Evolutionary conservation across 2,329 filamentous ascomycete genomes (phyloP).

Genomic region (Fonsecaea pugnacius): DNA sequence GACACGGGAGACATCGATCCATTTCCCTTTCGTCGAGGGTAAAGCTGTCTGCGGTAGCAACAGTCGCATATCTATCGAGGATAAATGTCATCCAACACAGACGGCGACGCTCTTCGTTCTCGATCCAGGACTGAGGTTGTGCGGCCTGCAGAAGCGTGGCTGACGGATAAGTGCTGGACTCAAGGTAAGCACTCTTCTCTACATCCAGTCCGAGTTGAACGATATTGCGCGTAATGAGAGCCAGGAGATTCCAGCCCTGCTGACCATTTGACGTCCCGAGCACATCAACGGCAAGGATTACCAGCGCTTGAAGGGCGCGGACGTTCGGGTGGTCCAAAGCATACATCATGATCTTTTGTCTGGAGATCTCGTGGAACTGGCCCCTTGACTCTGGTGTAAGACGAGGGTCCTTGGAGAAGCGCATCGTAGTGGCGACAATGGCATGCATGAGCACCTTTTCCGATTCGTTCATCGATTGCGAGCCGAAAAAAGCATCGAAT

Average conservation of each 20-base stretch:
- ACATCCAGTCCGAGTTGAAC: constrained; percentile 85
- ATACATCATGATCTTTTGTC: constrained; percentile 83
- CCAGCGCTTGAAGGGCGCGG: constrained; percentile 81
- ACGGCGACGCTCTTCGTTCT: constrained; percentile 82
- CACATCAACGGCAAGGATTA: constrained; percentile 83
- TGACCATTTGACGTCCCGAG: constrained; percentile 86
- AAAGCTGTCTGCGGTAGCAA: constrained; percentile 90
- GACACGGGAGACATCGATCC: constrained; percentile 81
- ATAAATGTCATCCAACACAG: constrained; percentile 96
- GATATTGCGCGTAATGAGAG: constrained; percentile 82
- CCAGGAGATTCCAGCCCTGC: constrained; percentile 88
- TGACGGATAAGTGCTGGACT: constrained; percentile 77
- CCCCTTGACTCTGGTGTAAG: constrained; percentile 73
- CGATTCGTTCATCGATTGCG: constrained; percentile 58
- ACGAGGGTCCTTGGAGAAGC: constrained; percentile 77
- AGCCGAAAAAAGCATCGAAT: constrained; percentile 77
- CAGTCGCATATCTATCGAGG: constrained; percentile 85
- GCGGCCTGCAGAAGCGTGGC: constrained; percentile 82
- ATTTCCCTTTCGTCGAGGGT: constrained; percentile 87
- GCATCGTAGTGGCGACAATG: constrained; percentile 83
- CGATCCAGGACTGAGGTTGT: constrained; percentile 81
- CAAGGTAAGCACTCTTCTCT: constrained; percentile 77
- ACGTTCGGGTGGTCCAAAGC: constrained; percentile 89
- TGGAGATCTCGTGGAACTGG: constrained; percentile 78
- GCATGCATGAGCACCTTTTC: constrained; percentile 83